These are phyloP conservation scores for Paramecium bursaria DNA, from an alignment of 73 alveolate species.

Conservation along the genomic window DNA sequence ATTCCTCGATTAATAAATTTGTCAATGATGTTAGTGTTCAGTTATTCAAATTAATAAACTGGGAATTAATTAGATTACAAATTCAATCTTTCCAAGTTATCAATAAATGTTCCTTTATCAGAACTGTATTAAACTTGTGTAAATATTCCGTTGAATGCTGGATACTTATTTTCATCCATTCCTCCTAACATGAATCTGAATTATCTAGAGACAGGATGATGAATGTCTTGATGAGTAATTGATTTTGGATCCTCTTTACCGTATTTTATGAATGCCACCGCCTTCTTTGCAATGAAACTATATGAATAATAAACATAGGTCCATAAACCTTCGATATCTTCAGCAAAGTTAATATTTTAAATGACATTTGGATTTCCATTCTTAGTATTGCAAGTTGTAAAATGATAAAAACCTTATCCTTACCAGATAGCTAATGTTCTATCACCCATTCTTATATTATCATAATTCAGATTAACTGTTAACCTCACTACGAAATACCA, in stretches of 20 bases:
- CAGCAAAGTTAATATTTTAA: no score
- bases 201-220: no score
- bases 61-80: neutral
- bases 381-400: conserved; percentile 51
- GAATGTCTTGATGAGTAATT: no score
- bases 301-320: no score
- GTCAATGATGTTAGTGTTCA: neutral
- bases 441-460: conserved; percentile 60
- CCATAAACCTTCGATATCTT: no score
- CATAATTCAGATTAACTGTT: conserved; percentile 19
- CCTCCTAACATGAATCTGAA: conserved; percentile 50
- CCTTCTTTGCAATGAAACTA: no score
- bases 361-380: no score
- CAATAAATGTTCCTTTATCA: conserved; percentile 57
- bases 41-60: conserved; percentile 1
- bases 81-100: neutral
- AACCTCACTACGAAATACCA: conserved; percentile 54
- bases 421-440: conserved; percentile 60
- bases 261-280: no score
- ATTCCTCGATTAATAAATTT: neutral
- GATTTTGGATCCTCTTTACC: no score
- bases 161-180: conserved; percentile 54
- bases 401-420: conserved; percentile 59
- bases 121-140: conserved; percentile 10
- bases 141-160: conserved; percentile 50